Evolutionary conservation across 768 basidiomycete genomes (phyloP).

Genomic region (Termitomyces sp.): DNA sequence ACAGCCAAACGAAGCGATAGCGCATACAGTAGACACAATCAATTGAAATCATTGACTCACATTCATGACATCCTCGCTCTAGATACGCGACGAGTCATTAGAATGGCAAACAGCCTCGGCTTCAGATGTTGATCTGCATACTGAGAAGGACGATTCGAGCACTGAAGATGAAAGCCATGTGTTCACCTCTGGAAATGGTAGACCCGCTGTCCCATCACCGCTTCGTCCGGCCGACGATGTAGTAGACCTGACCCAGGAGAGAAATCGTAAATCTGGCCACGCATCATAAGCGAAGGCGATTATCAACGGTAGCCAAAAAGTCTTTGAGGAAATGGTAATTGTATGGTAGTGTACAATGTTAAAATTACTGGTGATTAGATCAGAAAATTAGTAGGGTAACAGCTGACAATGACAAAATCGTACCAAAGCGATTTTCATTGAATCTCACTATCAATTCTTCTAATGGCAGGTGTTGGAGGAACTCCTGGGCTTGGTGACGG

Average conservation of each 20-base stretch:
- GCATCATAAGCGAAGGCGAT: background rate
- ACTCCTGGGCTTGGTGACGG: constrained; percentile 45
- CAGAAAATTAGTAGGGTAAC: background rate
- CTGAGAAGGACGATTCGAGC: background rate
- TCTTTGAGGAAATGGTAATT: background rate
- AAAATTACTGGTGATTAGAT: background rate
- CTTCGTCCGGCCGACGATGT: too few relatives aligned
- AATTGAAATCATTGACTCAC: background rate
- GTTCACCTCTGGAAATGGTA: too few relatives aligned
- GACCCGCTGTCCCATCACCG: too few relatives aligned
- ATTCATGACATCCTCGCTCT: background rate
- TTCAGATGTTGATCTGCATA: background rate
- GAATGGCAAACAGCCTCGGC: background rate
- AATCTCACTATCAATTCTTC: constrained; percentile 38
- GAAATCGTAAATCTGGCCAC: background rate
- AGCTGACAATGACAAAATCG: background rate
- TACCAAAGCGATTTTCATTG: background rate
- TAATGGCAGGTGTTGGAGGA: constrained; percentile 33
- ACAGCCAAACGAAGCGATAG: background rate
- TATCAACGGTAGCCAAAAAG: background rate
- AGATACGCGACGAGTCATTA: background rate
- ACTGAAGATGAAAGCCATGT: background rate
- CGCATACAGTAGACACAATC: background rate
- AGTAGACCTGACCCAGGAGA: too few relatives aligned
- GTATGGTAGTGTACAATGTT: background rate